Evolutionary conservation across 495 filamentous ascomycete genomes (phyloP), one percentile per base, ranked within the genome.

Genomic region (Annulohypoxylon bovei): DNA sequence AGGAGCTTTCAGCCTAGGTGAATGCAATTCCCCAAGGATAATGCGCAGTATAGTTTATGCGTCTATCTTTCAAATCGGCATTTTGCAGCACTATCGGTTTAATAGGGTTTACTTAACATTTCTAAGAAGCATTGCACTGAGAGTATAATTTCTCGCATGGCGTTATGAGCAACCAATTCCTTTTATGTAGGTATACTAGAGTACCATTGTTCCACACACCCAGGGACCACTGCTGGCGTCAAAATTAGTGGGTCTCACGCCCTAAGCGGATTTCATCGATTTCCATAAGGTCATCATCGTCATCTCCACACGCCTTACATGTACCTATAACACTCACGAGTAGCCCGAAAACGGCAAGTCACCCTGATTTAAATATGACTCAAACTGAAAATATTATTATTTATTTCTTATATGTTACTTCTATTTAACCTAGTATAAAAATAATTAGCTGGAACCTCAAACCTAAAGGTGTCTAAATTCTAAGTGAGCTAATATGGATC

Each of bases 401-500:
- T 18, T 22, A 20, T 46, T 7, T 11, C 18, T 1, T 22, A 3
- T 32, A 8, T 32, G 0, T 46, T 46, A 20, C 18, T 8, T 46
- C n/a, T 30, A 30, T 20, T 23, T 44, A 40, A 23, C 42, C 42
- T 42, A 60, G 18, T 7, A 60, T 11, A 53, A 53, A 53, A 30
- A 32, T 6, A 25, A 28, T 12, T 28, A n/a, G n/a, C n/a, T n/a
- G 14, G 4, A 2, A 54, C 9, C 20, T 20, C 28, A 6, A 22
- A 35, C 4, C 5, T 6, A 35, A 8, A 35, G 8, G n/a, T n/a
- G 30, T 35, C 35, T 16, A 14, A 37, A 28, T 8, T 37, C 9
- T 11, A 22, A 27, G 9, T 6, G 12, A 28, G 4, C 59, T 42
- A 73, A 59, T 12, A 79, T 79, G 77, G 73, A 81, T 12, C 79